Conservation (phyloP, 2,329 filamentous ascomycete species). For the Aspergillus puulaauensis region DNA sequence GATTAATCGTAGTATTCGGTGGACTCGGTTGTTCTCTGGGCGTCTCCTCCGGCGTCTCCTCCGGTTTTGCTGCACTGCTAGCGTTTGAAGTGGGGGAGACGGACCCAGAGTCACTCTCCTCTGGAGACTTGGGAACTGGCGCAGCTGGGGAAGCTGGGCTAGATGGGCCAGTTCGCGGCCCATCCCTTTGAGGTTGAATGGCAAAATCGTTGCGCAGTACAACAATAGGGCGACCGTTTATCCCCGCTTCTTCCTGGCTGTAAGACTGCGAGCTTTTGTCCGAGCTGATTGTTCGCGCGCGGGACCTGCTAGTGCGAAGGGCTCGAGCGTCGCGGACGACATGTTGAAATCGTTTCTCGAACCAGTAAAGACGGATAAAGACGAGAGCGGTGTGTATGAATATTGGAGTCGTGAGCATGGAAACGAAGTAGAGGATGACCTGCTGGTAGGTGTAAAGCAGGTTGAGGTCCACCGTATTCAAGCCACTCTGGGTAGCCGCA, state of each 20-base stretch:
- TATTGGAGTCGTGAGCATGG: conserved; percentile 78
- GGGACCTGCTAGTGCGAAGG: conserved; percentile 64
- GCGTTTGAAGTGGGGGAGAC: conserved; percentile 22
- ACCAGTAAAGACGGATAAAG: conserved; percentile 93
- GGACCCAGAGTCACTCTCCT: conserved; percentile 26
- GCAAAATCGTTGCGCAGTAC: conserved; percentile 37
- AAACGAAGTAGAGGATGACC: conserved; percentile 67
- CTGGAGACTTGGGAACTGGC: conserved; percentile 16
- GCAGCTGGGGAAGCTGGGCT: too few species aligned
- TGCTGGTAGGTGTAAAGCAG: conserved; percentile 70
- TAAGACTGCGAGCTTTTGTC: conserved; percentile 41
- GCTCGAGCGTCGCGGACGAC: conserved; percentile 71
- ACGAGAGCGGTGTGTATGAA: conserved; percentile 84
- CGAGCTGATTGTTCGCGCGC: conserved; percentile 52
- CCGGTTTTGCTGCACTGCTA: conserved; percentile 19
- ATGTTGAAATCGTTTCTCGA: conserved; percentile 90
- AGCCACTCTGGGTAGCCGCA: conserved; percentile 83
- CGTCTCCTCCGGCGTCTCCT: conserved; percentile 9
- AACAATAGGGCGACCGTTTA: conserved; percentile 39
- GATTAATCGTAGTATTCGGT: conserved; percentile 6
- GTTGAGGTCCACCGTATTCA: conserved; percentile 76
- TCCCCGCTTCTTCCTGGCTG: conserved; percentile 37
- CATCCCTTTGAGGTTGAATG: conserved; percentile 22
- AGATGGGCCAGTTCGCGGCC: conserved; percentile 9
- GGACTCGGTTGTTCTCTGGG: not conserved